Conservation (phyloP, 495 filamentous ascomycete genomes). For the Aspergillus bridgeri region DNA sequence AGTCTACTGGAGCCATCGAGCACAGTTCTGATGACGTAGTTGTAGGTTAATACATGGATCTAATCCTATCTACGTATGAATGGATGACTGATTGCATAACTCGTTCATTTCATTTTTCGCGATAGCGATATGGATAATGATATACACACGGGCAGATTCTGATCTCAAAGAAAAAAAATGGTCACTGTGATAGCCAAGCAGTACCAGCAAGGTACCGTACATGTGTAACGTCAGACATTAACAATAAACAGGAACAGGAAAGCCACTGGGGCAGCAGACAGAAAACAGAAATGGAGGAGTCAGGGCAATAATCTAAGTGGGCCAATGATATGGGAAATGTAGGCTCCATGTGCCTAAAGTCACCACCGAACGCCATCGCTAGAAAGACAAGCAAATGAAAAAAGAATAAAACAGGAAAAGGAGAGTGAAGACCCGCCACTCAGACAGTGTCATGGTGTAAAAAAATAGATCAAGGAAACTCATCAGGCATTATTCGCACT, state of each 20-base stretch:
- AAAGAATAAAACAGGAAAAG: constrained; percentile 1
- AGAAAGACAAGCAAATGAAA: constrained; percentile 17
- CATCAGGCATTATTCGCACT: constrained; percentile 18
- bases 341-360: neutral
- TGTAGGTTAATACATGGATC: too few relatives aligned
- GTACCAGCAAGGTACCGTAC: neutral
- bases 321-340: constrained; percentile 1
- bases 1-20: too few relatives aligned
- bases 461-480: constrained; percentile 18
- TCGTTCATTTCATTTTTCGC: neutral
- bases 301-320: neutral
- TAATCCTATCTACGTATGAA: too few relatives aligned
- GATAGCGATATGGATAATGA: too few relatives aligned
- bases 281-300: neutral
- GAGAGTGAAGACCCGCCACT: constrained; percentile 2
- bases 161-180: neutral
- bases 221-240: neutral
- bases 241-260: neutral
- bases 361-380: constrained; percentile 41
- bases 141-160: too few relatives aligned
- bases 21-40: too few relatives aligned
- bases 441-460: constrained; percentile 8
- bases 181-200: neutral
- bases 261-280: neutral
- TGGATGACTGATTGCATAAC: neutral